Evolutionary conservation across 257 asterid genomes (phyloP).

Genomic region (Thymus quinquecostatus): DNA sequence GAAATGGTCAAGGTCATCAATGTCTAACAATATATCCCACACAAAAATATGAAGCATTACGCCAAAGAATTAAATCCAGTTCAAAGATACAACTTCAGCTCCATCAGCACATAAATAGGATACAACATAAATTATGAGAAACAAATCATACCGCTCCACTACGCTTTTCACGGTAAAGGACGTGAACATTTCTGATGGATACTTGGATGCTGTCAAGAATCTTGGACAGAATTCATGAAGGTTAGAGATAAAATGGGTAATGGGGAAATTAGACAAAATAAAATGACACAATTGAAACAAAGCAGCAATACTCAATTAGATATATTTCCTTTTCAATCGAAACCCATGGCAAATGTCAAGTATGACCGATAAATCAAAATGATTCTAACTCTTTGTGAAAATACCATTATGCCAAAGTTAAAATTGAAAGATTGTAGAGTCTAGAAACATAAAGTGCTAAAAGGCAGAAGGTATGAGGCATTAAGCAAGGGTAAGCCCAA

Average conservation of each 20-base stretch:
- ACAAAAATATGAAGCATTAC: no score
- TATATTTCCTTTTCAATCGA: not conserved
- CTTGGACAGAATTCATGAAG: slow-evolving; percentile 41
- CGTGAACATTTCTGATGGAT: slow-evolving; percentile 79
- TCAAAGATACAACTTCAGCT: not conserved
- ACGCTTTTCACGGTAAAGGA: slow-evolving; percentile 61
- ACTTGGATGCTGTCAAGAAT: slow-evolving; percentile 96
- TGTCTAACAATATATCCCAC: no score
- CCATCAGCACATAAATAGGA: slow-evolving; percentile 13
- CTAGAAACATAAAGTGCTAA: not conserved
- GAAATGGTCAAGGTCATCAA: no score
- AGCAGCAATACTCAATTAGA: slow-evolving; percentile 3
- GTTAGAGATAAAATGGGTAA: slow-evolving; percentile 28
- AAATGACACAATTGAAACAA: slow-evolving; percentile 20
- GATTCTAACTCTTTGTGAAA: slow-evolving; percentile 18
- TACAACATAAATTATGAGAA: slow-evolving; percentile 11
- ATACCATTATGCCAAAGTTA: not conserved
- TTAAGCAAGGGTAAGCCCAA: slow-evolving; percentile 18
- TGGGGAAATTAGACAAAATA: slow-evolving; percentile 13
- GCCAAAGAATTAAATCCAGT: no score
- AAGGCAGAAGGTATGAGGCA: not conserved
- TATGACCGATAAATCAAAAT: slow-evolving; percentile 12
- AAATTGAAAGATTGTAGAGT: not conserved
- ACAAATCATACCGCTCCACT: slow-evolving; percentile 57
- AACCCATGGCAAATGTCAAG: slow-evolving; percentile 27